A percentile compares a stretch with the other conserved stretches of the same genome.
Evolutionary conservation across 108 stramenopile species (phyloP).

Genomic region (Discostella stelligeroides): DNA sequence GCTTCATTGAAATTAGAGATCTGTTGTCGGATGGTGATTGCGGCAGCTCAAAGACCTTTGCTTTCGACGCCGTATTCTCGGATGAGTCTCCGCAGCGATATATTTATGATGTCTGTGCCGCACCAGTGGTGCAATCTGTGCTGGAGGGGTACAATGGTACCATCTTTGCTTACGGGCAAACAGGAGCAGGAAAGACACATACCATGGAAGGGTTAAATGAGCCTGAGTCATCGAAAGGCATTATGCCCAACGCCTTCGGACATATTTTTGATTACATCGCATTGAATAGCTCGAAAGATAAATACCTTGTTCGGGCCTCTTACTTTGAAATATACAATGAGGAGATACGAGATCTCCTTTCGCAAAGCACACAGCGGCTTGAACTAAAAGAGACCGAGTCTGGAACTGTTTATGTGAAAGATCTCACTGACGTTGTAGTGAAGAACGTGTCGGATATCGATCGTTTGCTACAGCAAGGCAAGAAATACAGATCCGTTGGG

Average conservation of each 20-base stretch:
- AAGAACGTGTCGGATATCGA: slow-evolving; percentile 82
- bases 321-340: slow-evolving; percentile 99
- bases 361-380: slow-evolving; percentile 67
- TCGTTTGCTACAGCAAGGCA: slow-evolving; percentile 82
- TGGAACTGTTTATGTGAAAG: slow-evolving; percentile 87
- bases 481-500: slow-evolving; percentile 85
- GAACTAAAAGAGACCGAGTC: slow-evolving; percentile 84
- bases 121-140: slow-evolving; percentile 91
- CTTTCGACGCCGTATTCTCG: slow-evolving; percentile 94
- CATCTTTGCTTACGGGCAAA: slow-evolving; percentile 98
- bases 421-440: slow-evolving; percentile 77
- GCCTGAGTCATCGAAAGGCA: slow-evolving; percentile 76
- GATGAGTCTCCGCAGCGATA: slow-evolving; percentile 78
- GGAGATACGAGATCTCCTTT: slow-evolving; percentile 94
- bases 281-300: slow-evolving; percentile 67
- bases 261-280: slow-evolving; percentile 88
- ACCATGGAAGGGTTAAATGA: slow-evolving; percentile 92
- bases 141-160: slow-evolving; percentile 97
- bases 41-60: slow-evolving; percentile 80
- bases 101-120: slow-evolving; percentile 92
- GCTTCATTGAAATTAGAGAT: slow-evolving; percentile 69
- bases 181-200: slow-evolving; percentile 92
- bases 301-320: slow-evolving; percentile 91
- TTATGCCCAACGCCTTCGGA: slow-evolving; percentile 94
- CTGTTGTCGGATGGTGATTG: slow-evolving; percentile 55